A percentile compares a stretch with the other conserved stretches of the same genome.
Conservation (phyloP, 352 stramenopile genomes). For the Phytophthora sojae region DNA sequence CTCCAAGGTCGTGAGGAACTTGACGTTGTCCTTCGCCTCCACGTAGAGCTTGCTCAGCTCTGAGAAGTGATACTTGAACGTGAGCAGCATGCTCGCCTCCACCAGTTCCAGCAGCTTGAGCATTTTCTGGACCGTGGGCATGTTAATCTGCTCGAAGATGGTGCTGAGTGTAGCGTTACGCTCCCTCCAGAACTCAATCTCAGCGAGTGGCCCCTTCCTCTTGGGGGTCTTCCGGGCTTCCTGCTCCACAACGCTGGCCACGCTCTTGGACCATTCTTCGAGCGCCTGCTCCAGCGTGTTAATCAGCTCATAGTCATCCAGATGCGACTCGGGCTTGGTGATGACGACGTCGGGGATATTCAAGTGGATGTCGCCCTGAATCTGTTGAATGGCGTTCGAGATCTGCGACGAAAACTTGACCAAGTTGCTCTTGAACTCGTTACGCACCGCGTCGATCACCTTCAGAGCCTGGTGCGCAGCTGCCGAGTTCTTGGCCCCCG, state of each 20-base stretch:
- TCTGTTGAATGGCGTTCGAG: constrained; percentile 93
- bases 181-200: constrained; percentile 97
- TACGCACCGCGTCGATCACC: constrained; percentile 84
- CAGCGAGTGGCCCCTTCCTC: constrained; percentile 90
- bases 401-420: constrained; percentile 95
- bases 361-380: constrained; percentile 94
- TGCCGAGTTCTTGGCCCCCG: constrained; percentile 17
- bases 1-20: constrained; percentile 96
- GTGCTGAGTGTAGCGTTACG: constrained; percentile 94
- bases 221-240: constrained; percentile 90
- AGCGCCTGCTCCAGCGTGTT: constrained; percentile 92
- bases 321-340: constrained; percentile 84
- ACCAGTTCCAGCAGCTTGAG: constrained; percentile 93
- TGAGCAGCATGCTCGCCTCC: constrained; percentile 91
- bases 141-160: constrained; percentile 97
- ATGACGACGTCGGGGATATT: constrained; percentile 93
- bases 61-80: constrained; percentile 95
- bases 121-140: constrained; percentile 96
- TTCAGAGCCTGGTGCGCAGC: constrained; percentile 64
- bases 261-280: constrained; percentile 94
- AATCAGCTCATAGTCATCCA: constrained; percentile 89
- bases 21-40: constrained; percentile 97
- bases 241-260: constrained; percentile 91
- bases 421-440: constrained; percentile 92
- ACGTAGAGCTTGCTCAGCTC: constrained; percentile 96